Evolutionary conservation across 176 grass and related monocot species (phyloP), one percentile per base, ranked within the genome.

Genomic region (Saccharum spontaneum): DNA sequence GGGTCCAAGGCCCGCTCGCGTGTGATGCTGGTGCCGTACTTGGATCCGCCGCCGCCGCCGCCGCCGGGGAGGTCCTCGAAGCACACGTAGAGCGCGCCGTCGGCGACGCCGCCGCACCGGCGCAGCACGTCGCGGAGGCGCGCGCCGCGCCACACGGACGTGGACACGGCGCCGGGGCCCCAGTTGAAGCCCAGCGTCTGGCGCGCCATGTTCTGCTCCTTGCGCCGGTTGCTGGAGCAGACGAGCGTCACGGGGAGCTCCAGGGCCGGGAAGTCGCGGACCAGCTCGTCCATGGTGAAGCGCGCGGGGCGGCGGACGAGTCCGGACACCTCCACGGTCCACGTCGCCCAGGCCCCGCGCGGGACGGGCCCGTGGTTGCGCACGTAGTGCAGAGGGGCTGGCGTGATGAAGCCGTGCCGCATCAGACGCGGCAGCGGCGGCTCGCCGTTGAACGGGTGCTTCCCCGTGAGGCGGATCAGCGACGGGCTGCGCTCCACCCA

Each of bases 381-480:
- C 46, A 95, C 93, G 86, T 95, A 95, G 83, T 95, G 93, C 18
- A 95, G 69, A 39, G 88, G 88, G 17, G 34, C 71, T 2, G 93
- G 93, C 3, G 87, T 88, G 57, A 97, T 23, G 78, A 86, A 88
- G 31, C 89, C 86, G 57, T 90, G 87, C 11, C 57, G 57, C 94
- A 89, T 88, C 33, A 97, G 90, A 15, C 18, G 65, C 2, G 88
- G 8, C 1, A 91, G 76, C 37, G 94, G 94, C 4, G 90, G 86
- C 85, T 97, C 94, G 54, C 68, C 87, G 84, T 97, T 97, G 85
- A 97, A 87, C 0, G 94, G 94, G 74, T 97, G 94, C 82, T 89
- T 91, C 26, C 94, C 94, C 0, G 94, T 97, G 45, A 92, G 94
- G 0, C 94, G 94, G 76, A 97, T 41, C 8, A 97, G 90, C 0